These are phyloP conservation scores for Pichia sorboxylosa DNA, from an alignment of 1,139 yeast genomes.

Conservation along the genomic window DNA sequence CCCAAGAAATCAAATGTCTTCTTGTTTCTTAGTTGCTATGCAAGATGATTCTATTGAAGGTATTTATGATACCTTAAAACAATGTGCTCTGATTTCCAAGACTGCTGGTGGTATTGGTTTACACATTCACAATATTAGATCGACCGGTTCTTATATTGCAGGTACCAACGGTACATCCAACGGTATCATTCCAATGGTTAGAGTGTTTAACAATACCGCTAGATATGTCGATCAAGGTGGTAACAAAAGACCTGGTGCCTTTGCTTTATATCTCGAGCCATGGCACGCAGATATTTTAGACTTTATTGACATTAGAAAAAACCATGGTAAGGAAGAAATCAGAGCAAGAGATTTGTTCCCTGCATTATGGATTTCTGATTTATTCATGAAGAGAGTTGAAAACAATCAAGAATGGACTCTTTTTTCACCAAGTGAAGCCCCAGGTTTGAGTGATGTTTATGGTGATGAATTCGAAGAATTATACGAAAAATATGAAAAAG, in stretches of 20 bases:
- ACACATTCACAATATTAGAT: conserved; percentile 46
- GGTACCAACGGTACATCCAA: conserved; percentile 50
- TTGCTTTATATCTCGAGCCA: conserved; percentile 48
- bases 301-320: conserved; percentile 44
- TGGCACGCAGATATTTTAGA: conserved; percentile 53
- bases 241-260: conserved; percentile 54
- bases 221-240: conserved; percentile 59
- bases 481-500: conserved; percentile 38
- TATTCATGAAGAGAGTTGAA: conserved; percentile 51
- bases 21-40: conserved; percentile 51
- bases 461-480: conserved; percentile 44
- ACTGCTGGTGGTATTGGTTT: conserved; percentile 54
- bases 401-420: conserved; percentile 43
- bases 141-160: conserved; percentile 44
- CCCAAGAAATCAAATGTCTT: conserved; percentile 44
- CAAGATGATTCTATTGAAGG: conserved; percentile 53
- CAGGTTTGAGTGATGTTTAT: conserved; percentile 41
- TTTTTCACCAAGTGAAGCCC: conserved; percentile 49
- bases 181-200: conserved; percentile 50
- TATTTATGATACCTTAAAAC: conserved; percentile 44
- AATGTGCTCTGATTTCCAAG: conserved; percentile 47
- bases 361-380: conserved; percentile 52
- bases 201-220: conserved; percentile 52
- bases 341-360: conserved; percentile 53
- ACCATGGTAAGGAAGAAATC: conserved; percentile 52